phyloP scores from a whole-genome alignment of 345 rosid genomes.

The Physaria fendleri region DNA sequence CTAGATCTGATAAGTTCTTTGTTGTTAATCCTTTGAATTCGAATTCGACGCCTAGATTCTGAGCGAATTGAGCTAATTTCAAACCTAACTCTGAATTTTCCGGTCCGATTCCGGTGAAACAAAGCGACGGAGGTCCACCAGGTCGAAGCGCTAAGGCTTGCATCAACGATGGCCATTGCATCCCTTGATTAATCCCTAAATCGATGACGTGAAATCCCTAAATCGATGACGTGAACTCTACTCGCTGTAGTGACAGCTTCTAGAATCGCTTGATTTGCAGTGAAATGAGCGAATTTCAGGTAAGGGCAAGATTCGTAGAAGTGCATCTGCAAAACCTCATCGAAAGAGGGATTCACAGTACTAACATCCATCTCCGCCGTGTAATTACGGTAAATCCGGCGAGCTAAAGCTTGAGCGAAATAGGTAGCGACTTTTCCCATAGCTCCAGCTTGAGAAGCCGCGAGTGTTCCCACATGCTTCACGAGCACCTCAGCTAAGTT shows the following conservation, averaged over 20 bases:
- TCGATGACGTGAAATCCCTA: too few relatives aligned
- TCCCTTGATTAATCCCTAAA: conserved; percentile 76
- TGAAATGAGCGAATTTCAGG: conserved; percentile 90
- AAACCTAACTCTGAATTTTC: conserved; percentile 54
- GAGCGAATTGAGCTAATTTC: conserved; percentile 67
- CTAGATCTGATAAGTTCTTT: conserved; percentile 54
- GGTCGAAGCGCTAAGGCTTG: conserved; percentile 83
- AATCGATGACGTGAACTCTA: conserved; percentile 78
- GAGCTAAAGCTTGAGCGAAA: conserved; percentile 63
- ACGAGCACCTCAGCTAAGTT: conserved; percentile 48
- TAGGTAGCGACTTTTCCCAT: conserved; percentile 79
- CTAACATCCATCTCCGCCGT: conserved; percentile 11
- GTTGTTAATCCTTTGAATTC: conserved; percentile 60
- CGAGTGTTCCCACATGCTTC: conserved; percentile 51
- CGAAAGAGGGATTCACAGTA: conserved; percentile 9
- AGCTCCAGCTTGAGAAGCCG: conserved; percentile 37
- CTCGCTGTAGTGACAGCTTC: conserved; percentile 74
- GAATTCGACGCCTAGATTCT: conserved; percentile 59
- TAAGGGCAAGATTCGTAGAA: conserved; percentile 88
- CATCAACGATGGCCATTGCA: conserved; percentile 92
- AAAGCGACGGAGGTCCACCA: conserved; percentile 73
- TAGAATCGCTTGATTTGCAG: conserved; percentile 87
- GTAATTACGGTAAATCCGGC: conserved; percentile 31
- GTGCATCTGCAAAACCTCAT: conserved; percentile 67
- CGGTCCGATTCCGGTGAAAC: conserved; percentile 85